Evolutionary conservation across 805 yeast species (phyloP), one percentile per base, ranked within the genome.

Genomic region (Saturnispora kantuleensis): DNA sequence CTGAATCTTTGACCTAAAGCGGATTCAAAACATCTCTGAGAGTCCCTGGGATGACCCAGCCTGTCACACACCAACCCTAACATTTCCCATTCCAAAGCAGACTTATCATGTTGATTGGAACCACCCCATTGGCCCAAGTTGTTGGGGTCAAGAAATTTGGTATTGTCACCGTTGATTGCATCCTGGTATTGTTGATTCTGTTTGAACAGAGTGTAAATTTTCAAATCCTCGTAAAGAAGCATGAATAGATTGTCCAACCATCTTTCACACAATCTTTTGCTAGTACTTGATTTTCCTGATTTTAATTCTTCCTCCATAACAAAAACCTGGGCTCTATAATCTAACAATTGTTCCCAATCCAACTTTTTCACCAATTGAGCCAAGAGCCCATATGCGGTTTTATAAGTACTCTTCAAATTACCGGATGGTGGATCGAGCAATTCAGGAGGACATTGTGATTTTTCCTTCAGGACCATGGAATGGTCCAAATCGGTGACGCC

Each of bases 51-150:
- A 60, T 90, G 96, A 50, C 88, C 87, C 52, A 94, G 70, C 51
- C 98, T 75, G 54, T 73, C 76, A 1, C 97, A 94, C 40, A 88
- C 80, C 54, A 77, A 69, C 2, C 99, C 99, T 50, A 89, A 70
- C 31, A 86, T 69, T 64, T 94, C 96, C 71, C 65, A 86, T 76
- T 96, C 97, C 81, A 61, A 52, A 26, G 50, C 44, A 2, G 50
- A 41, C 12, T 42, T 46, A 10, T 48, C 45, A 15, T 38, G 35
- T 3, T 74, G 70, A 64, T 69, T 69, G 0, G 94, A 83, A 10
- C 18, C 18, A 4, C 48, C 48, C 48, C 48, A 48, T 17, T 38
- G 36, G 3, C 50, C 50, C 11, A 48, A 21, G 26, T 21, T 21
- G 10, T 16, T 33, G 35, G 10, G 39, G 31, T 21, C 34, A 21